A percentile compares a stretch with the other conserved stretches of the same genome.
Evolutionary conservation across 179 eudicot species (phyloP).

Genomic region (Pouteria campechiana): DNA sequence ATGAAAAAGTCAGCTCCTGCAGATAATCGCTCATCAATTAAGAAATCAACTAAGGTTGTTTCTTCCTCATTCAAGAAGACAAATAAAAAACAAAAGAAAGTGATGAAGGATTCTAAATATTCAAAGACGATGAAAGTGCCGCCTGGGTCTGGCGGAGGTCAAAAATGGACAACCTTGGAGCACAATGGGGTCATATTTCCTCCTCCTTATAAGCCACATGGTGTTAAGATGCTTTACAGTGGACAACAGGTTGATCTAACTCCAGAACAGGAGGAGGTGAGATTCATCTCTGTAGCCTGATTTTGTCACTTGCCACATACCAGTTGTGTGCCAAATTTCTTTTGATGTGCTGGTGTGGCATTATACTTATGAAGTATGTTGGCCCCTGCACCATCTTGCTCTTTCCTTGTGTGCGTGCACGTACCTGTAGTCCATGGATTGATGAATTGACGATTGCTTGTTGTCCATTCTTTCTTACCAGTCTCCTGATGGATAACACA

Average conservation of each 20-base stretch:
- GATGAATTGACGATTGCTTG: too few species aligned
- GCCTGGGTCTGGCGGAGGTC: constrained; percentile 92
- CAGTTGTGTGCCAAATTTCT: too few species aligned
- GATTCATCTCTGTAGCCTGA: constrained; percentile 1
- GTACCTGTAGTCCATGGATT: too few species aligned
- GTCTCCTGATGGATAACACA: too few species aligned
- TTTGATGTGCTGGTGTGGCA: too few species aligned
- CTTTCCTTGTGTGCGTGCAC: too few species aligned
- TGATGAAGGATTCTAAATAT: constrained; percentile 40
- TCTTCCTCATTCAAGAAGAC: constrained; percentile 46
- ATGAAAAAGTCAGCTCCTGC: constrained; percentile 46
- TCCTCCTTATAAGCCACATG: constrained; percentile 86
- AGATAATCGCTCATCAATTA: constrained; percentile 33
- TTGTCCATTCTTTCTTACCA: too few species aligned
- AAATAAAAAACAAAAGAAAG: constrained; percentile 51
- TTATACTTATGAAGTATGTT: too few species aligned
- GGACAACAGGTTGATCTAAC: constrained; percentile 76
- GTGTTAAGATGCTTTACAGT: constrained; percentile 79
- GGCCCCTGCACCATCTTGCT: too few species aligned
- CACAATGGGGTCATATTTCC: constrained; percentile 98
- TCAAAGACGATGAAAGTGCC: constrained; percentile 65
- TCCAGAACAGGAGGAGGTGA: constrained; percentile 97
- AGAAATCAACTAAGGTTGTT: constrained; percentile 27
- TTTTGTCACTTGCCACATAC: not conserved
- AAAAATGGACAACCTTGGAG: constrained; percentile 87